phyloP scores from a whole-genome alignment of 345 rosid genomes.

The Eucalyptus marginata region DNA sequence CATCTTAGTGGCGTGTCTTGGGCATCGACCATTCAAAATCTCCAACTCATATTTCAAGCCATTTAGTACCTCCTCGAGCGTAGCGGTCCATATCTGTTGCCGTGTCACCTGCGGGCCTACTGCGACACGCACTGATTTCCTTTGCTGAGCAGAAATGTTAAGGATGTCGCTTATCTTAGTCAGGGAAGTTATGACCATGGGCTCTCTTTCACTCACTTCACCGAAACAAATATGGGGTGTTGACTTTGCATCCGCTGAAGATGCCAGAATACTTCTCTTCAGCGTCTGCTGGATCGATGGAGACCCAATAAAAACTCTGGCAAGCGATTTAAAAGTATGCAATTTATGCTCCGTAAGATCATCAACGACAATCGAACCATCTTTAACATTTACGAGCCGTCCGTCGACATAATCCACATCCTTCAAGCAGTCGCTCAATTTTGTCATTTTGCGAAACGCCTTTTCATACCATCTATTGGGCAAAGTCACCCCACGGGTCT shows the following conservation, averaged over 20 bases:
- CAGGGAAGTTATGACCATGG: conserved; percentile 41
- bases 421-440: conserved; percentile 23
- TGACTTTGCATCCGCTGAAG: neutral
- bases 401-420: conserved; percentile 50
- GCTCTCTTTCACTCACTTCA: conserved; percentile 30
- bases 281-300: conserved; percentile 39
- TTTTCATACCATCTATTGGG: conserved; percentile 37
- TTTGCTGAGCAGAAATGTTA: conserved; percentile 55
- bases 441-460: conserved; percentile 27
- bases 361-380: conserved; percentile 22
- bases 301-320: conserved; percentile 49
- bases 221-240: conserved; percentile 15
- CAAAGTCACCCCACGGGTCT: neutral
- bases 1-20: conserved; percentile 30
- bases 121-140: conserved; percentile 36
- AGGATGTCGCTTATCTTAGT: conserved; percentile 42
- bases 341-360: conserved; percentile 22
- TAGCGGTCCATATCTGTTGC: conserved; percentile 58
- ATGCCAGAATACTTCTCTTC: conserved; percentile 1
- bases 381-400: conserved; percentile 25
- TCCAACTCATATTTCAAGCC: conserved; percentile 48
- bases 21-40: conserved; percentile 13
- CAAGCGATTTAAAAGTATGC: conserved; percentile 51
- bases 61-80: conserved; percentile 44
- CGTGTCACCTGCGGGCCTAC: conserved; percentile 68